These are phyloP conservation scores for Ascochyta koolunga DNA, from an alignment of 2,329 filamentous ascomycete species.

Conservation along the genomic window DNA sequence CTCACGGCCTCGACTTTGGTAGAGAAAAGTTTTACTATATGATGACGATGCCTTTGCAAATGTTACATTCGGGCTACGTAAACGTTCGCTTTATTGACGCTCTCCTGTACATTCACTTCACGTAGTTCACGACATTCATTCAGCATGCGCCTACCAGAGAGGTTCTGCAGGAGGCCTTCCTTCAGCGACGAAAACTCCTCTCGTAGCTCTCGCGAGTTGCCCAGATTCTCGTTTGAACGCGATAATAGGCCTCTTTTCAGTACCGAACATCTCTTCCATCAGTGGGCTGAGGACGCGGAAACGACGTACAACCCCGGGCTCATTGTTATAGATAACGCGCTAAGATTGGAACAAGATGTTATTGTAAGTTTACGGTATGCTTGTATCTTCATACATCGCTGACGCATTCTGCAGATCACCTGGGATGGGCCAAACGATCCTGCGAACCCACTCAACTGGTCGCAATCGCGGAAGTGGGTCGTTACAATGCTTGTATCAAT, in stretches of 20 bases:
- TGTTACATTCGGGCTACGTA: neutral
- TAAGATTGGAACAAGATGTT: constrained; percentile 21
- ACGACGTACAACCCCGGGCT: constrained; percentile 16
- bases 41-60: neutral
- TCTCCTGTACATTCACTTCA: constrained; percentile 9
- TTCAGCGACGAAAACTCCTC: constrained; percentile 5
- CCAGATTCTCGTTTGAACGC: constrained; percentile 29
- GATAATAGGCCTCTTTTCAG: constrained; percentile 24
- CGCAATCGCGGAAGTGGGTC: constrained; percentile 51
- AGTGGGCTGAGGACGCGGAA: constrained; percentile 21
- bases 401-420: constrained; percentile 36
- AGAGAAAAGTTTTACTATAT: neutral
- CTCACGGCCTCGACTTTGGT: constrained; percentile 9
- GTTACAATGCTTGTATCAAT: constrained; percentile 52
- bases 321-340: constrained; percentile 6
- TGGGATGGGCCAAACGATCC: constrained; percentile 56
- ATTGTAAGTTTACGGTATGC: constrained; percentile 17
- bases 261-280: constrained; percentile 27
- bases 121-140: constrained; percentile 2
- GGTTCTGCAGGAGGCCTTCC: constrained; percentile 10
- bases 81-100: neutral
- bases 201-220: constrained; percentile 16
- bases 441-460: constrained; percentile 56
- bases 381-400: constrained; percentile 3
- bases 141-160: constrained; percentile 24